Evolutionary conservation across 257 asterid genomes (phyloP).

Genomic region (Capsicum baccatum): DNA sequence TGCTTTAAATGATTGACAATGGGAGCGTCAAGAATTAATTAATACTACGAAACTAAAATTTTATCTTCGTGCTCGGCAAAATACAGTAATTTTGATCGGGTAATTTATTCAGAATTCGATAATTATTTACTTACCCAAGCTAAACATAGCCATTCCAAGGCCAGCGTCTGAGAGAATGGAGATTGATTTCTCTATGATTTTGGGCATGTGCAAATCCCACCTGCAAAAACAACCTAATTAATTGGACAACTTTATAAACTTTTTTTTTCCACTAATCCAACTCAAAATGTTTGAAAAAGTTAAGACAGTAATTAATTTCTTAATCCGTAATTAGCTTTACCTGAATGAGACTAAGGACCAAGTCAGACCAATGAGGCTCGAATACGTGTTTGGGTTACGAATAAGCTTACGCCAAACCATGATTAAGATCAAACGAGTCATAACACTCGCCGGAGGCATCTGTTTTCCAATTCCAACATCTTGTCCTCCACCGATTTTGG

Average conservation of each 20-base stretch:
- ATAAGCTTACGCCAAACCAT: constrained; percentile 99
- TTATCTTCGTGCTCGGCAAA: rapidly evolving
- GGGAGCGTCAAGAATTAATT: background rate
- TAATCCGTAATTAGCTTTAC: constrained; percentile 40
- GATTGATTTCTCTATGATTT: constrained; percentile 64
- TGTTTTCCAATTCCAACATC: constrained; percentile 61
- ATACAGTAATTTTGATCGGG: background rate
- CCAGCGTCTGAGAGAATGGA: constrained; percentile 91
- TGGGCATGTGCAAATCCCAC: constrained; percentile 93
- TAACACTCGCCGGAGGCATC: constrained; percentile 98
- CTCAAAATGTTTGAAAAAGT: background rate
- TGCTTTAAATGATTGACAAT: background rate
- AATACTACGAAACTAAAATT: background rate
- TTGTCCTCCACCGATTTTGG: constrained; percentile 44
- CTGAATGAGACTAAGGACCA: constrained; percentile 82
- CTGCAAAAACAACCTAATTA: constrained; percentile 41
- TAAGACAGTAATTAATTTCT: background rate
- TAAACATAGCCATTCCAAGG: constrained; percentile 99
- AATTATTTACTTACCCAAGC: constrained; percentile 62
- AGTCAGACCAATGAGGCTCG: constrained; percentile 88
- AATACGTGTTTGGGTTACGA: constrained; percentile 95
- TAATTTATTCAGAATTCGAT: too few species aligned
- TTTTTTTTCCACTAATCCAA: constrained; percentile 9
- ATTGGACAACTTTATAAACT: background rate
- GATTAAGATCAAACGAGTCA: constrained; percentile 91